Base-by-base conservation (phyloP, 306 rosid species). In the Gleditsia sinensis region DNA sequence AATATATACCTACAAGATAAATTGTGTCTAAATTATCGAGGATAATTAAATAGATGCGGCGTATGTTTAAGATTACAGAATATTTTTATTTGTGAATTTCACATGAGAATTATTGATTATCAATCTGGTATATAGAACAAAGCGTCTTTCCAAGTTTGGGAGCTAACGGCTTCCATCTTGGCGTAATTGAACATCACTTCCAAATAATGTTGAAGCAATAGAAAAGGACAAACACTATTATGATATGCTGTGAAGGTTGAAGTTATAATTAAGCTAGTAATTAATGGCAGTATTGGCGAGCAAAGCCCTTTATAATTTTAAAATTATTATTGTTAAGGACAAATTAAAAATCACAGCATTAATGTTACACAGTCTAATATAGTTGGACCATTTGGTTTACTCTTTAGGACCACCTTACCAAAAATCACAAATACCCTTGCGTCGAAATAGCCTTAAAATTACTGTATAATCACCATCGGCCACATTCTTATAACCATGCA, bases 121-220 rank as follows among this genome's bases (percentile, higher is more conserved):
- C 57, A 72, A 27, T 24, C 54, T 66, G n/a, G 70, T 73, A 48
- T 16, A 67, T 39, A 24, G 71, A 67, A 71, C 61, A 69, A 69
- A 77, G 46, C 8, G 74, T 33, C 79, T 80, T 85, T 77, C 81
- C 59, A 61, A 79, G 17, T 32, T 40, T 75, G 23, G 71, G 45
- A 80, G 53, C 25, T 19, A 64, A 70, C 30, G 53, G 67, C 60
- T 81, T 45, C 78, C 75, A 63, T 13, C 33, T 72, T 42, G 19
- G n/a, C 34, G 59, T 10, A 66, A 48, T n/a, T 49, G 33, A 63
- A 20, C 14, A 33, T 45, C 62, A 7, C 66, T 30, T 30, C 74
- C 58, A 63, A 36, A 76, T 56, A 37, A 30, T 28, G 19, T 36
- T 12, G 10, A 5, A 66, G 21, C 51, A 45, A 53, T 48, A 3